phyloP scores from a whole-genome alignment of 495 filamentous ascomycete genomes.

The Neurospora sp. region DNA sequence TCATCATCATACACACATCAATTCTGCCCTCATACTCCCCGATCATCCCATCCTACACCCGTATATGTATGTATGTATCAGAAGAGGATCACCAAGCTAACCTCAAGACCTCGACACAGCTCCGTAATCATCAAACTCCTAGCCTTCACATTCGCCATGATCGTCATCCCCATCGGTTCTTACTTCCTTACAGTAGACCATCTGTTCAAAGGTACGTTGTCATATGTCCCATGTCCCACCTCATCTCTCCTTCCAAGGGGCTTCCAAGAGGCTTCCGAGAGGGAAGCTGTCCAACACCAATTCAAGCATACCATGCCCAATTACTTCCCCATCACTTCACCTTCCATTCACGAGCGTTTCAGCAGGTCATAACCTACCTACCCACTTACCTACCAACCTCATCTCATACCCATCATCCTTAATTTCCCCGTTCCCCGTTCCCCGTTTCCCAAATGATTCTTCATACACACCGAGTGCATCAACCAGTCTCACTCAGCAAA shows the following conservation, averaged over 20 bases:
- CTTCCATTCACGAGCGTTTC: no score
- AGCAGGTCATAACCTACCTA: no score
- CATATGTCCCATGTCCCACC: no score
- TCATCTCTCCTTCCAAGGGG: no score
- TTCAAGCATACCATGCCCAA: no score
- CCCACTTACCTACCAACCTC: no score
- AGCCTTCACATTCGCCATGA: slow-evolving; percentile 84
- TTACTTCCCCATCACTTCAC: no score
- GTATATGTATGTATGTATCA: background rate
- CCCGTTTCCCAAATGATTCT: background rate
- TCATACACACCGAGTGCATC: background rate
- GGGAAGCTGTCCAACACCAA: no score
- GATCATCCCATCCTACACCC: background rate
- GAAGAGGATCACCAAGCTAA: background rate
- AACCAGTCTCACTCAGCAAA: background rate
- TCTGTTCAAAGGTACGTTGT: slow-evolving; percentile 59
- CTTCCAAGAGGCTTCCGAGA: no score
- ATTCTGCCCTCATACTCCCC: background rate
- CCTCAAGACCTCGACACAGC: slow-evolving; percentile 30
- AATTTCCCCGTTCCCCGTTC: no score
- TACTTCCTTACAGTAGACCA: slow-evolving; percentile 74
- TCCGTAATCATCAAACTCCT: slow-evolving; percentile 83
- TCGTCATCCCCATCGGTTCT: slow-evolving; percentile 67
- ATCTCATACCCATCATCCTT: no score
- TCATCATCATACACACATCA: background rate